Percentiles rank a stretch among this genome's conserved stretches.
These are phyloP conservation scores for Telfairia occidentalis DNA, from an alignment of 331 rosid species.

Conservation along the genomic window DNA sequence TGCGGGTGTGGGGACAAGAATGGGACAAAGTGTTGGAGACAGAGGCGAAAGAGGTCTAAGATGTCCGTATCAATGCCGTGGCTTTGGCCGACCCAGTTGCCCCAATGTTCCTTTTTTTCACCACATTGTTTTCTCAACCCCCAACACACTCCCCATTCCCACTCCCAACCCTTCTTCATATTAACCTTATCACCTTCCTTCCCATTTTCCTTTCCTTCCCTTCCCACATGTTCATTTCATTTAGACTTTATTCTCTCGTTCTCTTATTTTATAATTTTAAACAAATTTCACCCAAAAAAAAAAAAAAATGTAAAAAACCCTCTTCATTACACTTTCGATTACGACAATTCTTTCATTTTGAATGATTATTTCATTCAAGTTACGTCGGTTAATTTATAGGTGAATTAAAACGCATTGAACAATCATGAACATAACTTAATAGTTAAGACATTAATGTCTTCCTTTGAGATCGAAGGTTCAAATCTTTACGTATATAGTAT, in stretches of 20 bases:
- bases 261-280: not conserved
- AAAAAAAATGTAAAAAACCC: no score
- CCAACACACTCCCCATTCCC: not conserved
- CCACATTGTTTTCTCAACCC: constrained; percentile 23
- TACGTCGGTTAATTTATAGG: no score
- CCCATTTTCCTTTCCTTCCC: not conserved
- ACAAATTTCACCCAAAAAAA: no score
- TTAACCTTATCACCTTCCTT: not conserved
- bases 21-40: constrained; percentile 43
- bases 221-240: not conserved
- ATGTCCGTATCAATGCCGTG: constrained; percentile 38
- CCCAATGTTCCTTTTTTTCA: constrained; percentile 17
- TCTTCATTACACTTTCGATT: no score
- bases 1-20: constrained; percentile 6
- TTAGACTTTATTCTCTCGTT: not conserved
- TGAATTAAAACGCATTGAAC: no score
- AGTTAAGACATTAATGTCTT: no score
- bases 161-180: not conserved
- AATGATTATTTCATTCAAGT: no score
- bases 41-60: constrained; percentile 15
- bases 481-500: no score
- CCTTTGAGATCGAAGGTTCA: no score
- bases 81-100: constrained; percentile 50
- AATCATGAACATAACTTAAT: no score
- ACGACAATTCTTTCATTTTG: no score